A percentile compares a stretch with the other conserved stretches of the same genome.
Evolutionary conservation across 2,329 filamentous ascomycete species (phyloP).

Genomic region (Colletotrichum higginsianum): DNA sequence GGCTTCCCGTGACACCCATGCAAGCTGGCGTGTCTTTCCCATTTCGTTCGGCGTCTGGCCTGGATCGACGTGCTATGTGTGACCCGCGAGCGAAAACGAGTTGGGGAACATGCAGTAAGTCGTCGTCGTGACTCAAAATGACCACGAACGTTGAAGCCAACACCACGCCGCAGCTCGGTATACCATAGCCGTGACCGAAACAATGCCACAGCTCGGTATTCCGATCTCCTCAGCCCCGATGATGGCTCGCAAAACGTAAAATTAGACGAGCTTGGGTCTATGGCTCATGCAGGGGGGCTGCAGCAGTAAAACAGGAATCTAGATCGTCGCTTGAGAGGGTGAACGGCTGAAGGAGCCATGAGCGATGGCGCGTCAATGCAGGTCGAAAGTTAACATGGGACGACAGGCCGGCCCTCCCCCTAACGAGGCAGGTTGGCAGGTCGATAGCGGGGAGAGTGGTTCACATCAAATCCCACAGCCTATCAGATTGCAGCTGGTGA

Average conservation of each 20-base stretch:
- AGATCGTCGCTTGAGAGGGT: background rate
- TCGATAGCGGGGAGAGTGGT: background rate
- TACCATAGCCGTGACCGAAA: too few relatives aligned
- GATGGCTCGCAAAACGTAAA: background rate
- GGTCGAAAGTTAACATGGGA: slow-evolving; percentile 26
- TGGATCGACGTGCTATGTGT: background rate
- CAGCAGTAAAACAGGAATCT: slow-evolving; percentile 3
- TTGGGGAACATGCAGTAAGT: background rate
- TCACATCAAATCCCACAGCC: too few relatives aligned
- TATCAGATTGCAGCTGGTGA: too few relatives aligned
- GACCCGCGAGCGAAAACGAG: background rate
- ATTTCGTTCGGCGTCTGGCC: background rate
- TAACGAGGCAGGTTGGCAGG: slow-evolving; percentile 3
- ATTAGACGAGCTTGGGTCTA: background rate
- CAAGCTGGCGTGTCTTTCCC: background rate
- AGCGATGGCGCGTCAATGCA: slow-evolving; percentile 2
- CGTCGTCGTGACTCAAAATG: background rate
- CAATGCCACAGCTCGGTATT: too few relatives aligned
- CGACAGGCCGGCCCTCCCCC: slow-evolving; percentile 10
- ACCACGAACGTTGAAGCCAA: background rate
- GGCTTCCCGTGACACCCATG: background rate
- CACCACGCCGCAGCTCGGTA: too few relatives aligned
- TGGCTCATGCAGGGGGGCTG: background rate
- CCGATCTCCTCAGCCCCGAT: too few relatives aligned
- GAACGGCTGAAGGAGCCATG: background rate